phyloP scores from a whole-genome alignment of 208 protist genomes.

The Leishmania mexicana region DNA sequence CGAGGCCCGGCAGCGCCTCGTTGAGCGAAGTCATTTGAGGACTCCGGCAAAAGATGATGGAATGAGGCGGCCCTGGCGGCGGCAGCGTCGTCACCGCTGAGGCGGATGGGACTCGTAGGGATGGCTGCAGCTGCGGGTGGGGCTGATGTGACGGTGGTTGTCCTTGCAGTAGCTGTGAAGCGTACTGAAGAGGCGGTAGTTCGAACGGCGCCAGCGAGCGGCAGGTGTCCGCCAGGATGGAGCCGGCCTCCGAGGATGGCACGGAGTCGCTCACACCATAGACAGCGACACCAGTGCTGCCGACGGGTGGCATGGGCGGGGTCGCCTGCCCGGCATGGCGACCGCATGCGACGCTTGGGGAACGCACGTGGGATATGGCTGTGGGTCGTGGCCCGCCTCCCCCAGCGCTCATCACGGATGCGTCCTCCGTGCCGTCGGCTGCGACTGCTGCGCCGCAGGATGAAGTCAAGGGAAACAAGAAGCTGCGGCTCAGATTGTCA shows the following conservation, averaged over 20 bases:
- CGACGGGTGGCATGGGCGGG: not conserved
- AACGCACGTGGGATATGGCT: not conserved
- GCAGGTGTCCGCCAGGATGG: constrained; percentile 10
- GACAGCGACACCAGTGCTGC: not conserved
- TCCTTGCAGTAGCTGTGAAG: not conserved
- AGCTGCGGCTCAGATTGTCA: constrained; percentile 39
- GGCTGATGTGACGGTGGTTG: not conserved
- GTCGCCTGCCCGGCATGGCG: not conserved
- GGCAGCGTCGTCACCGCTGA: not conserved
- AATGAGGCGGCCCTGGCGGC: not conserved
- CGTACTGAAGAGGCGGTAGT: not conserved
- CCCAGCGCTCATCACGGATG: not conserved
- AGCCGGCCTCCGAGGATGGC: not conserved
- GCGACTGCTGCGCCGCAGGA: not conserved
- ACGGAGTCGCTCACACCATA: not conserved
- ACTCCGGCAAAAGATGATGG: not conserved
- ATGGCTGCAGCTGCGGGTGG: not conserved
- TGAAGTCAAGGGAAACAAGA: constrained; percentile 30
- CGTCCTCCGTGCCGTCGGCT: not conserved
- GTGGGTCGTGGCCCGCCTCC: not conserved
- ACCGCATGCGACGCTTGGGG: not conserved
- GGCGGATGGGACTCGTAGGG: not conserved
- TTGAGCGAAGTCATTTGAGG: not conserved
- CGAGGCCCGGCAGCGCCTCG: not conserved
- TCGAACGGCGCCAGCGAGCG: constrained; percentile 20